These are phyloP conservation scores for Pedinophyceae sp. DNA, from an alignment of 139 green algal genomes.

Conservation along the genomic window DNA sequence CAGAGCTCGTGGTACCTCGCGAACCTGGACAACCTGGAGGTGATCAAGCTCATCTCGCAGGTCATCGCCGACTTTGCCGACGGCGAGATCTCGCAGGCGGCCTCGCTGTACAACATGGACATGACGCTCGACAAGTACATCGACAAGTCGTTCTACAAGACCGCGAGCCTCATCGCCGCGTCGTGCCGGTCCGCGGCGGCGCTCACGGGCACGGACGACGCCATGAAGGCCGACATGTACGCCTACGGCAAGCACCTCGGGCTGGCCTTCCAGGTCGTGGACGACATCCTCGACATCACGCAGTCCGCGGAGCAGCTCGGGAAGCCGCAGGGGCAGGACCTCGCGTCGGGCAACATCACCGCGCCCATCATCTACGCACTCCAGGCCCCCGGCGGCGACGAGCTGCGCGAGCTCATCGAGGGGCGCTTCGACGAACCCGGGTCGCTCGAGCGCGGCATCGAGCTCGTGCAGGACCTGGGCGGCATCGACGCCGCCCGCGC, in stretches of 20 bases:
- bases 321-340: slow-evolving; percentile 91
- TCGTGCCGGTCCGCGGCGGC: slow-evolving; percentile 70
- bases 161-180: slow-evolving; percentile 91
- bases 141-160: slow-evolving; percentile 97
- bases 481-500: slow-evolving; percentile 30
- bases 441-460: slow-evolving; percentile 53
- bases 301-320: slow-evolving; percentile 81
- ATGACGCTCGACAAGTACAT: slow-evolving; percentile 81
- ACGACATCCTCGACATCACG: slow-evolving; percentile 99
- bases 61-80: slow-evolving; percentile 99
- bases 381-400: slow-evolving; percentile 8
- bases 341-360: slow-evolving; percentile 91
- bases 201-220: slow-evolving; percentile 54
- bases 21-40: slow-evolving; percentile 96
- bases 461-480: slow-evolving; percentile 55
- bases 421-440: slow-evolving; percentile 64
- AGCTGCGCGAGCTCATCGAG: slow-evolving; percentile 66
- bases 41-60: slow-evolving; percentile 95
- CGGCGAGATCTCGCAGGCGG: slow-evolving; percentile 89
- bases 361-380: slow-evolving; percentile 86
- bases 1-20: slow-evolving; percentile 95
- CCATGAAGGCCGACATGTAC: slow-evolving; percentile 80
- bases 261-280: slow-evolving; percentile 92
- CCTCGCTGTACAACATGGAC: slow-evolving; percentile 70
- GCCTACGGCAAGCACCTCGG: slow-evolving; percentile 90